Conservation (phyloP, 73 alveolate genomes). For the Tetrahymena elliotti region DNA sequence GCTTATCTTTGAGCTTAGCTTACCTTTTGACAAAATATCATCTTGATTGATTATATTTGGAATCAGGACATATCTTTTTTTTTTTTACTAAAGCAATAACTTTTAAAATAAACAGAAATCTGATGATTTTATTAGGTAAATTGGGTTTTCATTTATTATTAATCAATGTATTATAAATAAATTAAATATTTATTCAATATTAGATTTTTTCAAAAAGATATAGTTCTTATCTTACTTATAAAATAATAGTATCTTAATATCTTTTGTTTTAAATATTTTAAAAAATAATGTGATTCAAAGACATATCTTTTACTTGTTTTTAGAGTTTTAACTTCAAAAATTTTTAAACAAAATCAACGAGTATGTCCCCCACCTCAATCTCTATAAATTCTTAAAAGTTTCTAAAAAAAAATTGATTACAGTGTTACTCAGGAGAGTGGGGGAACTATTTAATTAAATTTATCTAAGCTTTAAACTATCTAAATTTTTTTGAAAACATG, state of each 20-base stretch:
- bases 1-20: neutral
- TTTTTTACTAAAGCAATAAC: neutral
- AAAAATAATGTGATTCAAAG: neutral
- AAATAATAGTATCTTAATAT: too few relatives aligned
- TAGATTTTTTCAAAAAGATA: too few relatives aligned
- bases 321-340: too few relatives aligned
- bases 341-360: neutral
- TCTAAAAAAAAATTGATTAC: neutral
- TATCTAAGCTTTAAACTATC: neutral
- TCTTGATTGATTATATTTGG: neutral
- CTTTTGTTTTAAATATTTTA: neutral
- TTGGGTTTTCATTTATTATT: neutral
- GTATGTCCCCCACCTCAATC: neutral
- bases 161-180: too few relatives aligned
- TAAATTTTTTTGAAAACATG: neutral
- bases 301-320: neutral
- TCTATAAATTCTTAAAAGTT: neutral
- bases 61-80: neutral
- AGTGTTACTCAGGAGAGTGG: neutral
- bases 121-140: neutral
- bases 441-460: neutral
- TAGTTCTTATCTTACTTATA: neutral
- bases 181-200: too few relatives aligned
- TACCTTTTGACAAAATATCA: neutral
- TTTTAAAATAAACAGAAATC: neutral